A percentile compares a stretch with the other conserved stretches of the same genome.
Evolutionary conservation across 495 filamentous ascomycete genomes (phyloP).

Genomic region (Neurospora tetraspora): DNA sequence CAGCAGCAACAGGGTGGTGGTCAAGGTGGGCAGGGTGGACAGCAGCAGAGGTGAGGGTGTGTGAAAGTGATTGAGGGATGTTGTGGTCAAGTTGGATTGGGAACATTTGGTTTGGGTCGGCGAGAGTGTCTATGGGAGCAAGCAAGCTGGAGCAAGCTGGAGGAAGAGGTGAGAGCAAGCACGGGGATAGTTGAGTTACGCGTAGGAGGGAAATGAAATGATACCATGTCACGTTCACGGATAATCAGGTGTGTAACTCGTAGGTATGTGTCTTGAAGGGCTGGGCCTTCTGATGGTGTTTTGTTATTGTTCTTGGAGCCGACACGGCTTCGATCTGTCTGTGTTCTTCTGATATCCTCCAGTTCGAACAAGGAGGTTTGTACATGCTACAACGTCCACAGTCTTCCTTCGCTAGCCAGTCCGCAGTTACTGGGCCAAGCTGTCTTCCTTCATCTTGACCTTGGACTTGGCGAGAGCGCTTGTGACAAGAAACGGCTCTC

Average conservation of each 20-base stretch:
- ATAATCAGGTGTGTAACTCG: background rate
- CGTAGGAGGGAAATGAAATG: background rate
- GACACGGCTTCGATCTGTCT: background rate
- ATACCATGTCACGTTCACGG: background rate
- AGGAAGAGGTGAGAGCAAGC: background rate
- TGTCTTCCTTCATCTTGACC: background rate
- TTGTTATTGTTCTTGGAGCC: background rate
- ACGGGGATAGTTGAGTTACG: background rate
- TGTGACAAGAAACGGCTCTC: no score
- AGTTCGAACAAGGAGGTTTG: background rate
- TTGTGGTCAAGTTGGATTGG: no score
- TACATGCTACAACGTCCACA: background rate
- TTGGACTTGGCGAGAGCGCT: background rate
- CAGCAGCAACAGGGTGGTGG: constrained; percentile 3
- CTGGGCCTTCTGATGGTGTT: background rate
- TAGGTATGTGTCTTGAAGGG: background rate
- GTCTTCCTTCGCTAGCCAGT: background rate
- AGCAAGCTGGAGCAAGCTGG: background rate
- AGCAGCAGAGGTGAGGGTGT: background rate
- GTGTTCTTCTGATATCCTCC: background rate
- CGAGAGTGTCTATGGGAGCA: background rate
- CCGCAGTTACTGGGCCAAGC: no score
- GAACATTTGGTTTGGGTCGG: no score
- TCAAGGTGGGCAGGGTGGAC: background rate
- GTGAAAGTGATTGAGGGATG: background rate